Evolutionary conservation across 306 rosid genomes (phyloP).

Genomic region (Ammopiptanthus mongolicus): DNA sequence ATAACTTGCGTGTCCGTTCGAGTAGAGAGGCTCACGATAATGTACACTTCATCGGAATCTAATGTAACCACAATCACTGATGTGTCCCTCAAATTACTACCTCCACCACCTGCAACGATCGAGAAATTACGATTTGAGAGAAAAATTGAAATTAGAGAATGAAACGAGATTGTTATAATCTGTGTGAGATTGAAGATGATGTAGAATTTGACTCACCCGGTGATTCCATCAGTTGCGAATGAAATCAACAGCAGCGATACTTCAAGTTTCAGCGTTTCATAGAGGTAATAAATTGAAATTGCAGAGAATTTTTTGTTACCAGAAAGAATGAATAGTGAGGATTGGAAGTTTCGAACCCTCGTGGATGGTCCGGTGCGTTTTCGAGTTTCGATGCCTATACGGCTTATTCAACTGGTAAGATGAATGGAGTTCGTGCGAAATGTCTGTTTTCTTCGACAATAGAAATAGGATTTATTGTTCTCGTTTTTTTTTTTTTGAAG

Average conservation of each 20-base stretch:
- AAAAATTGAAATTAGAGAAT: neutral
- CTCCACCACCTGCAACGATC: slow-evolving; percentile 35
- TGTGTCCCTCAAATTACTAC: slow-evolving; percentile 43
- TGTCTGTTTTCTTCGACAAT: neutral
- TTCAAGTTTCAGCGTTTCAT: neutral
- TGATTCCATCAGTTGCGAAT: neutral
- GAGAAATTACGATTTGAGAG: neutral
- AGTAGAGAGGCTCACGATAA: slow-evolving; percentile 55
- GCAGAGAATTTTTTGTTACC: neutral
- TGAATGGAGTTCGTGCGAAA: neutral
- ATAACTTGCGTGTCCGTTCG: slow-evolving; percentile 71
- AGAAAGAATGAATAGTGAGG: neutral
- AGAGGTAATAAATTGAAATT: neutral
- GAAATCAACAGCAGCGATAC: neutral
- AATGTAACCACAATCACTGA: slow-evolving; percentile 71
- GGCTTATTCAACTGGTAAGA: neutral
- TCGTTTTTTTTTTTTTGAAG: too few relatives aligned
- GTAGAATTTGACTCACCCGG: neutral
- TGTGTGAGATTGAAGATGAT: neutral
- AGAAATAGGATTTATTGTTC: neutral
- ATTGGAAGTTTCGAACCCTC: too few relatives aligned
- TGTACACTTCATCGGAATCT: slow-evolving; percentile 73
- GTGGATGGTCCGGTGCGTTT: neutral
- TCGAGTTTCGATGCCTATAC: neutral
- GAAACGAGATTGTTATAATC: neutral